Conservation (phyloP, 2,329 filamentous ascomycete genomes). For the Colletotrichum euphorbiae region DNA sequence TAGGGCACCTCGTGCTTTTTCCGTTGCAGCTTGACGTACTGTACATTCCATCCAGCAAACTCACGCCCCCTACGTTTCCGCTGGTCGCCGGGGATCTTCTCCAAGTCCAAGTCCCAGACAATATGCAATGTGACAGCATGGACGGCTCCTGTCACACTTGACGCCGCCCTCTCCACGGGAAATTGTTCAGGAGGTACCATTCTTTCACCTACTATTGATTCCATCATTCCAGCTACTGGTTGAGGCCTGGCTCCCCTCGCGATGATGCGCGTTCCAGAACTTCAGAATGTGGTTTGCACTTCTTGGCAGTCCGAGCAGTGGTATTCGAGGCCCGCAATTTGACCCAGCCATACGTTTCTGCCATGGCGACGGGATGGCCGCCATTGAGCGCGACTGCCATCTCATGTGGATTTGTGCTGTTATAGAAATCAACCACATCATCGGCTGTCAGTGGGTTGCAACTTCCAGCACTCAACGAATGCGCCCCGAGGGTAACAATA, state of each 20-base stretch:
- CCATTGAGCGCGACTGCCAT: not conserved
- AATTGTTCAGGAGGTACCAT: slow-evolving; percentile 18
- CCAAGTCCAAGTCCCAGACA: slow-evolving; percentile 16
- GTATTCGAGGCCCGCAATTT: not conserved
- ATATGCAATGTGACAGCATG: slow-evolving; percentile 25
- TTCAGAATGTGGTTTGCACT: not conserved
- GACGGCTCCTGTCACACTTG: slow-evolving; percentile 16
- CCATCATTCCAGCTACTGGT: not conserved
- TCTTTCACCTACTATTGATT: not conserved
- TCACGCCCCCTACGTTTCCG: too few species aligned
- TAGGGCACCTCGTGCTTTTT: too few species aligned
- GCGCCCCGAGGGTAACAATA: slow-evolving; percentile 9
- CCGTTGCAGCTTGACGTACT: too few species aligned
- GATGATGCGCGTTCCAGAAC: slow-evolving; percentile 32
- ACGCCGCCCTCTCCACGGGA: slow-evolving; percentile 19
- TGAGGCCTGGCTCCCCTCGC: not conserved
- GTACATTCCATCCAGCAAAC: too few species aligned
- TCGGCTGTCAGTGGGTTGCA: not conserved
- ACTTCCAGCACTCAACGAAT: not conserved
- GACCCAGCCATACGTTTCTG: slow-evolving; percentile 13
- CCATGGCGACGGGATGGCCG: not conserved
- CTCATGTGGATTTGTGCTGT: slow-evolving; percentile 12
- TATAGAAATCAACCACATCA: not conserved
- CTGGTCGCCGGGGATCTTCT: too few species aligned
- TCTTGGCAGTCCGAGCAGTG: slow-evolving; percentile 27